Evolutionary conservation across 352 stramenopile species (phyloP).

Genomic region (Stephanocyclus meneghinianus): DNA sequence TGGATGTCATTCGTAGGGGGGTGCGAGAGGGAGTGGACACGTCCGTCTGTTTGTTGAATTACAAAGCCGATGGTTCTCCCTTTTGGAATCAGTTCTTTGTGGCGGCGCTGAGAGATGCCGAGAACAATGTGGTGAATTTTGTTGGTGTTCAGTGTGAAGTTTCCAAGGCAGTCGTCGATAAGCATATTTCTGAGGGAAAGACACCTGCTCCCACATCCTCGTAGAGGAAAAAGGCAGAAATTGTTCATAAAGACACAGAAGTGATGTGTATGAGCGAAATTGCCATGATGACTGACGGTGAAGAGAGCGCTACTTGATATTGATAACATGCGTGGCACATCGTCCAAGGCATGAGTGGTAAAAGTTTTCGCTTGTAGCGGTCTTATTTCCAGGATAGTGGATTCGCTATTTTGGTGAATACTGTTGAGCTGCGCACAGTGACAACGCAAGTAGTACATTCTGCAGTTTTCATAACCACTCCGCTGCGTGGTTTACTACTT

Average conservation of each 20-base stretch:
- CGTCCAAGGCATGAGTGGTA: constrained; percentile 31
- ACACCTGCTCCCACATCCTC: constrained; percentile 19
- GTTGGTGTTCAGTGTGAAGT: constrained; percentile 87
- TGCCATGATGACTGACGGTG: constrained; percentile 81
- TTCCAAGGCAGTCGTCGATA: constrained; percentile 81
- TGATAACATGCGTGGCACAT: constrained; percentile 19
- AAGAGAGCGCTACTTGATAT: constrained; percentile 21
- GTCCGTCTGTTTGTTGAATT: constrained; percentile 87
- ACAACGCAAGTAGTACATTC: too few species aligned
- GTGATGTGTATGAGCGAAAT: constrained; percentile 60
- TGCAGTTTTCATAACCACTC: too few species aligned
- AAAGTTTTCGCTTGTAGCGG: constrained; percentile 30
- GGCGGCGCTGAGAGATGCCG: constrained; percentile 83
- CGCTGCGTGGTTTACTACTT: too few species aligned
- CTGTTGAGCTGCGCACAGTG: constrained; percentile 42
- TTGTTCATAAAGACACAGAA: not conserved
- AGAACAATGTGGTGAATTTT: constrained; percentile 88
- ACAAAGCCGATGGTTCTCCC: constrained; percentile 85
- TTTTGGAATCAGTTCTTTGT: constrained; percentile 92
- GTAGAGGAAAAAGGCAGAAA: not conserved
- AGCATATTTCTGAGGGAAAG: constrained; percentile 72
- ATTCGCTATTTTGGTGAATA: constrained; percentile 35
- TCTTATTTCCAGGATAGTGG: too few species aligned
- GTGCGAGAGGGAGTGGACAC: constrained; percentile 84
- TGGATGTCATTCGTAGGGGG: constrained; percentile 85